Percentiles rank a stretch among this genome's conserved stretches.
phyloP scores from a whole-genome alignment of 192 early-diverging fungal genomes.

The Cladochytrium replicatum region DNA sequence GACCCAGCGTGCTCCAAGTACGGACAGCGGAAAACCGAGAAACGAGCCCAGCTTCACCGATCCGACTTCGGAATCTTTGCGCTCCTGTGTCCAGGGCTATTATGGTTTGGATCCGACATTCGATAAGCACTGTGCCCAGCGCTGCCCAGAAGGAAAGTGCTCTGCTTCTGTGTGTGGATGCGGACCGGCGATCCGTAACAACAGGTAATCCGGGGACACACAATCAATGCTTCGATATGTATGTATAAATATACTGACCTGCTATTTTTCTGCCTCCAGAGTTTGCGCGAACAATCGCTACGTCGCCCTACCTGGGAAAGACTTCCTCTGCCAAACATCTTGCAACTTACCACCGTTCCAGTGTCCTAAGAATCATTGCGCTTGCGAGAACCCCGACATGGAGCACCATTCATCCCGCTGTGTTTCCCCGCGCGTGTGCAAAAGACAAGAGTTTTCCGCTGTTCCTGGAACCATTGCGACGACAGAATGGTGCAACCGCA shows the following conservation, averaged over 20 bases:
- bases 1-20: too few species aligned
- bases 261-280: background rate
- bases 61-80: too few species aligned
- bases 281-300: background rate
- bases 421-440: background rate
- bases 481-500: background rate
- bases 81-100: too few species aligned
- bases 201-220: background rate
- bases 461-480: conserved; percentile 1
- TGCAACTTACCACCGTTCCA: background rate
- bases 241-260: background rate
- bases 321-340: background rate
- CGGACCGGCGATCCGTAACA: background rate
- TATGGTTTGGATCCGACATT: background rate
- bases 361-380: background rate
- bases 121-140: background rate
- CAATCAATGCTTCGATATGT: too few species aligned
- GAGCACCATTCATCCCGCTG: background rate
- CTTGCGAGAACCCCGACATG: background rate
- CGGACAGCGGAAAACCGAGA: too few species aligned
- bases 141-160: background rate
- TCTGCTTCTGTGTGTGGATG: background rate
- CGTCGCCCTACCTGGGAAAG: background rate
- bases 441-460: background rate
- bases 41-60: too few species aligned